Base-by-base conservation (phyloP, 768 basidiomycete genomes). In the Podaxis sp. region DNA sequence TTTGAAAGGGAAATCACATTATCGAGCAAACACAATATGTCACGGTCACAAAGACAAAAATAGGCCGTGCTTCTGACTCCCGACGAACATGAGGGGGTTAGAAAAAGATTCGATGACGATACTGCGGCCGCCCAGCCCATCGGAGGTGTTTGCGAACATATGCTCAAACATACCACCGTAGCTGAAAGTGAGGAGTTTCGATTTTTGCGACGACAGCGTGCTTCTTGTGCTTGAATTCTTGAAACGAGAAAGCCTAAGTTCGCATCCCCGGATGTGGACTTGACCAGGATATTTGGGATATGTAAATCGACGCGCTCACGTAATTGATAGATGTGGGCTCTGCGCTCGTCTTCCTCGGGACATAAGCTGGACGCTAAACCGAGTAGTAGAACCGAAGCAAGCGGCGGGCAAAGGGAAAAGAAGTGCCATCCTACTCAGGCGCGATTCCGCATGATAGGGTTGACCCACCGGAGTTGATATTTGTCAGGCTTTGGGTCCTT, bases 21-120 rank as follows among this genome's bases (percentile, higher is more conserved):
- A 12, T 50, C 22, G 25, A 27, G 49, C 22, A 24, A 24, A 50
- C 22, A 50, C 36, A 37, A 38, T 25, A 36, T 25, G 61, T 55
- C 19, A 56, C 61, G 8, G 53, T 62, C 60, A 61, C 60, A 38
- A n/a, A 15, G 33, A 40, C 61, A 62, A 62, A 56, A 62, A 62
- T 62, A 62, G 61, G 4, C 33, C 19, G 6, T 49, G 54, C 61
- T 62, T 62, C 60, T 61, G 37, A 50, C 36, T 25, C 46, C 47
- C 61, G 61, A 62, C 15, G 61, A 56, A 62, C 61, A 55, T 62
- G 61, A 56, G 49, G 61, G 27, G 60, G 59, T 54, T 61, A 33
- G 43, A 47, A 43, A 38, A 38, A 33, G 19, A 49, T 50, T 47
- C 19, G 22, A 56, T 40, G 61, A 62, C 54, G 43, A 52, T 59